Percentiles rank a stretch among this genome's conserved stretches.
These are phyloP conservation scores for Paecilomyces sp. DNA, from an alignment of 2,329 filamentous ascomycete species.

Conservation along the genomic window DNA sequence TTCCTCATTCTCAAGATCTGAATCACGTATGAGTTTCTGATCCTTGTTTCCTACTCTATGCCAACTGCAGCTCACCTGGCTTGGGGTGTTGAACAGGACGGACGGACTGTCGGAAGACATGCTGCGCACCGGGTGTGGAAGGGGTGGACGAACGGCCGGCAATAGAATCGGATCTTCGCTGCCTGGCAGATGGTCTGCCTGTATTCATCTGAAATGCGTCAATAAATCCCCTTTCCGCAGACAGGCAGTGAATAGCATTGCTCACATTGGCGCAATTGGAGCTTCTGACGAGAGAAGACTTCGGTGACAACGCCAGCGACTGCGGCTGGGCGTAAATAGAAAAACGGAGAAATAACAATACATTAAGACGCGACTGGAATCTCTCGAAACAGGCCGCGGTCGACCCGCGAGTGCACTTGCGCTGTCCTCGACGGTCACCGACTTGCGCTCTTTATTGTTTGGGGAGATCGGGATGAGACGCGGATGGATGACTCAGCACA, in stretches of 20 bases:
- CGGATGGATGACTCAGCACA: constrained; percentile 15
- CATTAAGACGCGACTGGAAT: background rate
- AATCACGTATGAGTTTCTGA: background rate
- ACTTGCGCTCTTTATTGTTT: constrained; percentile 8
- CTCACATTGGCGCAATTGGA: background rate
- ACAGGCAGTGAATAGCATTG: background rate
- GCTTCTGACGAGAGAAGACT: background rate
- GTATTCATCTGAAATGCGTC: constrained; percentile 25
- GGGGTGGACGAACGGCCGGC: constrained; percentile 44
- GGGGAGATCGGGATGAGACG: constrained; percentile 5
- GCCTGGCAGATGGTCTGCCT: constrained; percentile 38
- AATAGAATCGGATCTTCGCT: constrained; percentile 55
- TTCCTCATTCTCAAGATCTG: constrained; percentile 58
- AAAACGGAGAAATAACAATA: background rate
- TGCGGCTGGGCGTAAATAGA: background rate
- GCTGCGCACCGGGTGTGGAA: constrained; percentile 24
- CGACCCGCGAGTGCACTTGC: background rate
- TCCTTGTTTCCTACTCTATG: background rate
- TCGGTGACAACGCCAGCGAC: background rate
- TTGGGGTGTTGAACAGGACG: constrained; percentile 26
- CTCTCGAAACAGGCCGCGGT: background rate
- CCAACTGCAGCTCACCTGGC: constrained; percentile 24
- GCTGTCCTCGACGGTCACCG: background rate
- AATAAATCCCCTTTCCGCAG: background rate
- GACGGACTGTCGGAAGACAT: constrained; percentile 29